Percentiles rank a stretch among this genome's conserved stretches.
These are phyloP conservation scores for Sclerotinia minor DNA, from an alignment of 2,329 filamentous ascomycete genomes.

Conservation along the genomic window DNA sequence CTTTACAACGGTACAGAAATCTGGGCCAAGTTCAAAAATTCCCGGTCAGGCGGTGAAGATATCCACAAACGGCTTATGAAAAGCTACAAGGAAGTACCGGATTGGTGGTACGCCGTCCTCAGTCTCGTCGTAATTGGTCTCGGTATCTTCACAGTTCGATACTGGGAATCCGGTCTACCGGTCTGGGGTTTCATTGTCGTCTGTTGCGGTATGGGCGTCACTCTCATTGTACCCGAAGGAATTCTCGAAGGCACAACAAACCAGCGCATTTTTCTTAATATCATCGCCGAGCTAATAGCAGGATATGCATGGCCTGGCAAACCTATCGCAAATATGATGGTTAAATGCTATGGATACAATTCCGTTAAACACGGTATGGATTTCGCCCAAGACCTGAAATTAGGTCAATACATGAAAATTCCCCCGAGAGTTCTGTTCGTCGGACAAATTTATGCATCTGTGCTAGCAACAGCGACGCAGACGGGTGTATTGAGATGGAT, in stretches of 20 bases:
- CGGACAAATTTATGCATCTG: conserved; percentile 50
- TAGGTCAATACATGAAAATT: conserved; percentile 54
- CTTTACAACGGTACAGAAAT: conserved; percentile 68
- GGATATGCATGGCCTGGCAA: conserved; percentile 55
- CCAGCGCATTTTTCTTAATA: conserved; percentile 59
- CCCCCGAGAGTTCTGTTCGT: conserved; percentile 50
- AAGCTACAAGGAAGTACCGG: conserved; percentile 48
- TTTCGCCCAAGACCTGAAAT: conserved; percentile 52
- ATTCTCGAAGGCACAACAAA: conserved; percentile 50
- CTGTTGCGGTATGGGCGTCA: conserved; percentile 28
- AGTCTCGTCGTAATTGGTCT: conserved; percentile 50
- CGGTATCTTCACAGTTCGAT: conserved; percentile 29
- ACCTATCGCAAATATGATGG: conserved; percentile 67
- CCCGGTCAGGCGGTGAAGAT: conserved; percentile 40
- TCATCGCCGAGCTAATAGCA: conserved; percentile 69
- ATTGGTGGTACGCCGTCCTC: conserved; percentile 56
- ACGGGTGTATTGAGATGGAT: conserved; percentile 44
- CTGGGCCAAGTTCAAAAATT: conserved; percentile 36
- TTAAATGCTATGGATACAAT: conserved; percentile 48
- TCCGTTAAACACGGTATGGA: conserved; percentile 49
- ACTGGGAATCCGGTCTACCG: conserved; percentile 44
- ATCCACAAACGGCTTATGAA: conserved; percentile 53
- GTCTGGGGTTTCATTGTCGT: conserved; percentile 44
- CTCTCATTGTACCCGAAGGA: conserved; percentile 42
- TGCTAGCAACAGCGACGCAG: conserved; percentile 50